These are phyloP conservation scores for Sordariomycetes sp. DNA, from an alignment of 2,329 filamentous ascomycete genomes.

Conservation along the genomic window DNA sequence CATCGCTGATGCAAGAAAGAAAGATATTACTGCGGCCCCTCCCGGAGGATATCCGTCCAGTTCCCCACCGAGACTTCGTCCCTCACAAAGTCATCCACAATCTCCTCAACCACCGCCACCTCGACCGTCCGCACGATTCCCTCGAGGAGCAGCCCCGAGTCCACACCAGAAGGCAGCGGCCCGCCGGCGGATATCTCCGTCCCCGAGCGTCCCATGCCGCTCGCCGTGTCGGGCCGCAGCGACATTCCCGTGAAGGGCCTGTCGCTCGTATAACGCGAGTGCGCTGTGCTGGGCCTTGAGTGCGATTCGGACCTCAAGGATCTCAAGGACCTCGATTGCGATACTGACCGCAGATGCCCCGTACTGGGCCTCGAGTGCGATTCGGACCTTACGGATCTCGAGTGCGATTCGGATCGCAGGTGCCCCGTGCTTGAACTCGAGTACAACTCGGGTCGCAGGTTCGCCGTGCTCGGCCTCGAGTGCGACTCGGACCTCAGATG, in stretches of 20 bases:
- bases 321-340: no score
- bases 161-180: not conserved
- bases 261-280: not conserved
- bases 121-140: constrained; percentile 7
- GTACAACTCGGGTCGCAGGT: no score
- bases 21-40: not conserved
- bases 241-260: not conserved
- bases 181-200: not conserved
- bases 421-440: not conserved
- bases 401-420: not conserved
- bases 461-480: no score
- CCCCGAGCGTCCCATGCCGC: not conserved
- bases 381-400: no score
- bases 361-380: no score
- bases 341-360: not conserved
- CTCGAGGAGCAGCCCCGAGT: not conserved
- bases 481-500: not conserved
- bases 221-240: not conserved
- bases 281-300: not conserved
- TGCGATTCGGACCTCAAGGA: not conserved
- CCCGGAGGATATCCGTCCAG: constrained; percentile 1
- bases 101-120: constrained; percentile 7
- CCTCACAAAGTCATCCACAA: constrained; percentile 2
- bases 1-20: not conserved
- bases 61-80: not conserved